Evolutionary conservation across 768 basidiomycete species (phyloP), one percentile per base, ranked within the genome.

Genomic region (Mycena capillaripes): DNA sequence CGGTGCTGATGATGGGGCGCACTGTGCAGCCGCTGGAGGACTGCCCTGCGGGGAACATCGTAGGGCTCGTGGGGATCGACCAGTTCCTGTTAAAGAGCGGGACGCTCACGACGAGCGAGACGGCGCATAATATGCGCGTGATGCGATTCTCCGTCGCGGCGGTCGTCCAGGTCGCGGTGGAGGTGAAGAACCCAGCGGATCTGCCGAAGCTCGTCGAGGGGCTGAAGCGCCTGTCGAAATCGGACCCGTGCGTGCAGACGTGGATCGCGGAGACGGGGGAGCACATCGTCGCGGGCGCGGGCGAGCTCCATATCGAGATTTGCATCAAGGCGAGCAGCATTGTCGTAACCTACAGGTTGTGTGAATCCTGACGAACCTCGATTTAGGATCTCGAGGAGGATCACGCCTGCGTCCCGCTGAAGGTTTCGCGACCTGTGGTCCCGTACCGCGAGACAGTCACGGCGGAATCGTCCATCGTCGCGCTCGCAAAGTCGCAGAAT

Each of bases 121-220:
- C 96, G 61, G 98, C 98, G 59, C 98, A 99, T 89, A 99, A 99
- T 89, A 98, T 99, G 96, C 96, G 88, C 87, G 97, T 99, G 84
- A 99, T 99, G 98, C 96, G 94, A 86, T 98, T 98, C 90, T 98
- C 97, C 83, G 98, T 99, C 70, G 98, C 98, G 27, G 97, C 98
- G 76, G 97, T 99, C 87, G 98, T 99, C 48, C 97, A 92, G 83
- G 96, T 98, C 81, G 96, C 98, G 75, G 98, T 99, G 78, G 98
- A 99, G 84, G 97, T 99, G 84, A 98, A 99, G 93, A 99, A 98
- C 84, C 95, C 98, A 66, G 91, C 95, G 71, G 98, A 99, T 89
- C 90, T 99, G 53, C 98, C 98, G 79, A 99, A 99, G 87, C 95
- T 99, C 75, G 98, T 99, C 72, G 97, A 99, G 89, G 98, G 98